Conservation (phyloP, 176 grass and related monocot species). For the Aegilops tauschii region DNA sequence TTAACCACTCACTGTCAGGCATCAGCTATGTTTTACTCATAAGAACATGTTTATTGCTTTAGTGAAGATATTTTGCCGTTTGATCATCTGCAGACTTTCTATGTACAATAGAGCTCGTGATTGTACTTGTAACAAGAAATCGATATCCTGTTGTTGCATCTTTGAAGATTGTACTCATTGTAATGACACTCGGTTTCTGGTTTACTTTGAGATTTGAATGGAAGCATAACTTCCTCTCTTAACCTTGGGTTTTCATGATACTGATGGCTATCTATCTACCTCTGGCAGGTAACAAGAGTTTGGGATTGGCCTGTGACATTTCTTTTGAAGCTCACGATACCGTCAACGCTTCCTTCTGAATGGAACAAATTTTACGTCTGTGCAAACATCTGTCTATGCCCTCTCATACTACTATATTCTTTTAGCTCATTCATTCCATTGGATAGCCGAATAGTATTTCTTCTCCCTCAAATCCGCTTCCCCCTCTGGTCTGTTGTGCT, state of each 20-base stretch:
- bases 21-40: not conserved
- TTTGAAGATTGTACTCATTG: slow-evolving; percentile 8
- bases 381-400: slow-evolving; percentile 78
- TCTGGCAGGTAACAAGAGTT: slow-evolving; percentile 60
- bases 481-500: slow-evolving; percentile 74
- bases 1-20: not conserved
- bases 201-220: not conserved
- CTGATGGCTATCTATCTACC: slow-evolving; percentile 25
- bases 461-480: slow-evolving; percentile 62
- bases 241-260: slow-evolving; percentile 8
- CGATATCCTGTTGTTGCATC: not conserved
- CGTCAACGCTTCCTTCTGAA: slow-evolving; percentile 59
- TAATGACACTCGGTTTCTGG: not conserved
- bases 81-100: not conserved
- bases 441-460: slow-evolving; percentile 74
- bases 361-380: slow-evolving; percentile 65
- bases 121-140: slow-evolving; percentile 63
- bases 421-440: slow-evolving; percentile 77
- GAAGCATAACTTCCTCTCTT: slow-evolving; percentile 1
- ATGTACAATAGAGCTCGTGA: not conserved
- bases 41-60: not conserved
- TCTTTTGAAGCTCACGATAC: slow-evolving; percentile 86
- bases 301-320: slow-evolving; percentile 68
- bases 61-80: not conserved
- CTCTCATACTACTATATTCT: slow-evolving; percentile 73